phyloP scores from a whole-genome alignment of 495 filamentous ascomycete species.

The Xylaria sp. region DNA sequence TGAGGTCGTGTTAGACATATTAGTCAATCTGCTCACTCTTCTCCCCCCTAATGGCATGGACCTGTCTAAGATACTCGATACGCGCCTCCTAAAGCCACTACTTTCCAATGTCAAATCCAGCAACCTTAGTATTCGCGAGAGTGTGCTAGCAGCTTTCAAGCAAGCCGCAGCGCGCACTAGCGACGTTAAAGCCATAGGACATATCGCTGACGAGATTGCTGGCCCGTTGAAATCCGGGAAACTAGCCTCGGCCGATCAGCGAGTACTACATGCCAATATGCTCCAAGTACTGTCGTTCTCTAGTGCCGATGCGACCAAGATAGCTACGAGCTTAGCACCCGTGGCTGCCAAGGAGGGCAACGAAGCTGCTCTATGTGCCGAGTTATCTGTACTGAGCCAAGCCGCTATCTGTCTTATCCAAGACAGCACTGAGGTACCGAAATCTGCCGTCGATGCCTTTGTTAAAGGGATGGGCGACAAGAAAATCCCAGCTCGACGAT shows the following conservation, averaged over 20 bases:
- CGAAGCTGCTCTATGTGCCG: conserved; percentile 78
- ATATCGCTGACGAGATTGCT: conserved; percentile 77
- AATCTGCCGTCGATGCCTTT: conserved; percentile 71
- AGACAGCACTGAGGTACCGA: conserved; percentile 64
- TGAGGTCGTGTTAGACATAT: conserved; percentile 83
- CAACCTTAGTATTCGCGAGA: conserved; percentile 76
- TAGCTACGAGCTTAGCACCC: conserved; percentile 69
- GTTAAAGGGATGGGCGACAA: conserved; percentile 87
- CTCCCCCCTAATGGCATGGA: conserved; percentile 71
- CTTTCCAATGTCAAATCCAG: conserved; percentile 89
- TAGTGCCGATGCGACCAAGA: conserved; percentile 63
- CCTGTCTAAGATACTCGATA: conserved; percentile 72
- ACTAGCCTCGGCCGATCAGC: conserved; percentile 79
- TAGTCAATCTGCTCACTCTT: conserved; percentile 71
- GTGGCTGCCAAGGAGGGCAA: conserved; percentile 82
- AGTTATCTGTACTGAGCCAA: conserved; percentile 69
- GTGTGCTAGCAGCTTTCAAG: conserved; percentile 74
- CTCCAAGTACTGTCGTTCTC: conserved; percentile 67
- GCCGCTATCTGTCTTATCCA: conserved; percentile 66
- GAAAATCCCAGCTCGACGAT: conserved; percentile 73
- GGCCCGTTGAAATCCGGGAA: conserved; percentile 81
- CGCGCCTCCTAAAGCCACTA: conserved; percentile 80
- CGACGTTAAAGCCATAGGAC: conserved; percentile 61
- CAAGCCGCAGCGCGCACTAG: conserved; percentile 65
- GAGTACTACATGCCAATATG: conserved; percentile 79